These are phyloP conservation scores for Glebionis coronaria DNA, from an alignment of 129 eudicot genomes.

Conservation along the genomic window DNA sequence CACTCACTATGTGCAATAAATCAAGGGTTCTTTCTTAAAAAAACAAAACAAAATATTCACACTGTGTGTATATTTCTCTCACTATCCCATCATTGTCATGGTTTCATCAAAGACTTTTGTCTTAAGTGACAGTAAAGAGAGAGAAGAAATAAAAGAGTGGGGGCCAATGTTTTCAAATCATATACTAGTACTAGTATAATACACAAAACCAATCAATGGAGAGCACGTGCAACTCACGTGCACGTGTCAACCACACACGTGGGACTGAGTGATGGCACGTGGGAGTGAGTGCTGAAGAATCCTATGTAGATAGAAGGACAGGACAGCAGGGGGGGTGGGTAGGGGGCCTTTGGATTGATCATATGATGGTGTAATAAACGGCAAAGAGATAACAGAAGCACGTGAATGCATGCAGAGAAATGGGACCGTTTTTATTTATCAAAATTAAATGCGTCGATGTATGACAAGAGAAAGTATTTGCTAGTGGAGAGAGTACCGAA, in stretches of 20 bases:
- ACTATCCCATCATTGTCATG: constrained; percentile 31
- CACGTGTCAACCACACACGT: constrained; percentile 59
- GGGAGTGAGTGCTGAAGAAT: constrained; percentile 30
- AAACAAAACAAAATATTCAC: constrained; percentile 3
- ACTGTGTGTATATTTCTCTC: constrained; percentile 18
- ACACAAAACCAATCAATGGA: constrained; percentile 34
- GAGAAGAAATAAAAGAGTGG: constrained; percentile 21
- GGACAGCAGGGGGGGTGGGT: background rate
- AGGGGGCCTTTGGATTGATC: constrained; percentile 20
- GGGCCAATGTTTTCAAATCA: background rate
- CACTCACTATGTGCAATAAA: constrained; percentile 13
- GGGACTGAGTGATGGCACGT: constrained; percentile 49
- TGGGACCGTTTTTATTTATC: constrained; percentile 33
- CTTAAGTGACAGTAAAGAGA: constrained; percentile 47
- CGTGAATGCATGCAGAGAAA: constrained; percentile 36
- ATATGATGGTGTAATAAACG: constrained; percentile 40
- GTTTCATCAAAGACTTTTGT: constrained; percentile 55
- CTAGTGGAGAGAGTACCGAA: background rate
- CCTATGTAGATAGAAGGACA: constrained; percentile 31
- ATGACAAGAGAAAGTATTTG: background rate
- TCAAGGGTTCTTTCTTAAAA: constrained; percentile 15
- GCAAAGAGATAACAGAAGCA: constrained; percentile 35
- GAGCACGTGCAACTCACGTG: constrained; percentile 42
- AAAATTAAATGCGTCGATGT: background rate
- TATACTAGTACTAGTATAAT: no score